Conservation (phyloP, 805 yeast genomes). For the Pichia phayaonensis region DNA sequence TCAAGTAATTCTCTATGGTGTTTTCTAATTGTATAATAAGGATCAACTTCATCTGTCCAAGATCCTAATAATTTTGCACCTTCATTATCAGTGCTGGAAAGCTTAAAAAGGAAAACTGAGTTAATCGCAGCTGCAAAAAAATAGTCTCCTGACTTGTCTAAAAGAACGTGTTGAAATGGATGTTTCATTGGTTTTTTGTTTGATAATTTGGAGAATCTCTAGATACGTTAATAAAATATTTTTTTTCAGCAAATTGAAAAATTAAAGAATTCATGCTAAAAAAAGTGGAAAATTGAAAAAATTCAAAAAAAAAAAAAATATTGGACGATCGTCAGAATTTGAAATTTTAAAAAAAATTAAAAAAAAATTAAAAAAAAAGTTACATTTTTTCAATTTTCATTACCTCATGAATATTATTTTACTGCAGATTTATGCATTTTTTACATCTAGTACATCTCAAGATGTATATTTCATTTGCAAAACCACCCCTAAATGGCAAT, state of each 20-base stretch:
- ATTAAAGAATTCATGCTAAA: not conserved
- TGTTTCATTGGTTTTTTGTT: constrained; percentile 42
- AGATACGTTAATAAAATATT: not conserved
- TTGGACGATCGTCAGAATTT: not conserved
- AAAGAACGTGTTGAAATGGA: constrained; percentile 54
- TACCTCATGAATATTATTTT: too few species aligned
- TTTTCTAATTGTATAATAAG: constrained; percentile 36
- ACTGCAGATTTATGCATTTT: too few species aligned
- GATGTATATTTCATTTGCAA: too few species aligned
- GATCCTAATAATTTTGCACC: constrained; percentile 39
- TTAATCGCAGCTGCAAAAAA: constrained; percentile 55
- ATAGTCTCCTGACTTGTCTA: constrained; percentile 37
- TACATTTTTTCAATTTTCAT: not conserved
- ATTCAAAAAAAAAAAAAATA: not conserved
- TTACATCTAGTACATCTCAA: too few species aligned
- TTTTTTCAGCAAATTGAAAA: constrained; percentile 1
- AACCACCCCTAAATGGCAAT: not conserved
- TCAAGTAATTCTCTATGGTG: constrained; percentile 38
- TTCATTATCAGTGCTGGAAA: constrained; percentile 25
- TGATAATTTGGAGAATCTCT: not conserved
- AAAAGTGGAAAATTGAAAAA: not conserved
- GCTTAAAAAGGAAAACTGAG: constrained; percentile 44
- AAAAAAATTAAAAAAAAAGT: too few species aligned
- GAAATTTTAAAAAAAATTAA: too few species aligned
- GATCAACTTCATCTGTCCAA: constrained; percentile 58